These are phyloP conservation scores for Saccharomyces kudriavzevii DNA, from an alignment of 805 yeast genomes.

Conservation along the genomic window DNA sequence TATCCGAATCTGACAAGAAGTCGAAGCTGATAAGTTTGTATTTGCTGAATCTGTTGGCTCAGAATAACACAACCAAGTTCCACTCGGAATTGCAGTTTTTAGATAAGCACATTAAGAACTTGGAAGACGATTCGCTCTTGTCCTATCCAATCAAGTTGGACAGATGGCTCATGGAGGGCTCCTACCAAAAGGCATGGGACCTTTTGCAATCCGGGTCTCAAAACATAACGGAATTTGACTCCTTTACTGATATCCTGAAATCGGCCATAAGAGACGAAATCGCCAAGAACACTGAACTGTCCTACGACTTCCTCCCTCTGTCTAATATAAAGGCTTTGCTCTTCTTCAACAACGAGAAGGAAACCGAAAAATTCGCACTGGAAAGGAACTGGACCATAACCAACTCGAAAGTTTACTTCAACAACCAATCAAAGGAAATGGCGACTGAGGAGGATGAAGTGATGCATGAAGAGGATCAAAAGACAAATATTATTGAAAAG, in stretches of 20 bases:
- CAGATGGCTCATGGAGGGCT: slow-evolving; percentile 92
- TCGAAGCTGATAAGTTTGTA: slow-evolving; percentile 70
- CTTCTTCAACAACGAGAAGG: slow-evolving; percentile 54
- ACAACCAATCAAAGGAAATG: slow-evolving; percentile 25
- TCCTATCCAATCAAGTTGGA: slow-evolving; percentile 84
- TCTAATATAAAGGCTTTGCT: slow-evolving; percentile 75
- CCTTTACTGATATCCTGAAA: slow-evolving; percentile 68
- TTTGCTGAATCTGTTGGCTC: slow-evolving; percentile 66
- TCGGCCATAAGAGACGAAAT: slow-evolving; percentile 80
- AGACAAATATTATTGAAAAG: slow-evolving; percentile 43
- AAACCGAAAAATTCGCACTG: slow-evolving; percentile 45
- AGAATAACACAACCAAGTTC: slow-evolving; percentile 78
- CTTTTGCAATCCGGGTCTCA: slow-evolving; percentile 38
- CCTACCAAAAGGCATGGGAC: slow-evolving; percentile 85
- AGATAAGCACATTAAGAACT: slow-evolving; percentile 37
- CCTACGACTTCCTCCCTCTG: slow-evolving; percentile 68
- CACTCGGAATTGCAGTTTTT: slow-evolving; percentile 82
- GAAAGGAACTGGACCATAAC: slow-evolving; percentile 51
- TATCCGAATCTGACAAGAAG: slow-evolving; percentile 47
- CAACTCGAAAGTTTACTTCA: slow-evolving; percentile 44
- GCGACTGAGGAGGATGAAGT: slow-evolving; percentile 35
- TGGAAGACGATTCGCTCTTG: slow-evolving; percentile 61
- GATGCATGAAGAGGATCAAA: slow-evolving; percentile 5
- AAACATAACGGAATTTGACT: slow-evolving; percentile 59
- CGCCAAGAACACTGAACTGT: slow-evolving; percentile 71